Conservation (phyloP, 1,139 yeast species). For the Candida neerlandica region DNA sequence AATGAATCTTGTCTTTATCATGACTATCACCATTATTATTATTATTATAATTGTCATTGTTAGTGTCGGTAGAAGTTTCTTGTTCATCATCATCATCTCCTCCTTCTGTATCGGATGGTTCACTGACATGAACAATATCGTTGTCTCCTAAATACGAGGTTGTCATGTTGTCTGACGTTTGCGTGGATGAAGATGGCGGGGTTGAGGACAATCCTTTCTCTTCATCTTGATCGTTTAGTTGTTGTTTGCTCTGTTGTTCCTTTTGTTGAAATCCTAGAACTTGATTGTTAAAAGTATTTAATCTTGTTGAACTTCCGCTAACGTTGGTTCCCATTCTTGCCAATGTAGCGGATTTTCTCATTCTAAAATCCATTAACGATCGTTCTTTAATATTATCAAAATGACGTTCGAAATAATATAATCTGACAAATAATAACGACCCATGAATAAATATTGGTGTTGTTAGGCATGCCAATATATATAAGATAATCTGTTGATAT, state of each 20-base stretch:
- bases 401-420: constrained; percentile 87
- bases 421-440: constrained; percentile 71
- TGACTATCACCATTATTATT: not conserved
- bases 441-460: constrained; percentile 93
- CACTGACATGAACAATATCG: constrained; percentile 35
- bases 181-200: constrained; percentile 14
- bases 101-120: constrained; percentile 35
- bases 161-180: not conserved
- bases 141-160: constrained; percentile 1
- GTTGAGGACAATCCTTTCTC: constrained; percentile 6
- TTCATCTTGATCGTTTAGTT: constrained; percentile 5
- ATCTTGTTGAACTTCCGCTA: constrained; percentile 28
- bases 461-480: constrained; percentile 61
- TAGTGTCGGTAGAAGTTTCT: not conserved
- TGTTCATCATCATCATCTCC: not conserved
- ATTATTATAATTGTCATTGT: not conserved
- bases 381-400: constrained; percentile 79
- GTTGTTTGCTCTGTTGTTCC: constrained; percentile 11
- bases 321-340: constrained; percentile 53
- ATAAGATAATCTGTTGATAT: constrained; percentile 78
- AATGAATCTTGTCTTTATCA: constrained; percentile 50
- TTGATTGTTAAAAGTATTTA: constrained; percentile 43
- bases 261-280: constrained; percentile 28
- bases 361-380: constrained; percentile 72
- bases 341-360: constrained; percentile 79